Percentiles rank a stretch among this genome's conserved stretches.
Conservation (phyloP, 345 rosid species). For the Hibiscus mutabilis region DNA sequence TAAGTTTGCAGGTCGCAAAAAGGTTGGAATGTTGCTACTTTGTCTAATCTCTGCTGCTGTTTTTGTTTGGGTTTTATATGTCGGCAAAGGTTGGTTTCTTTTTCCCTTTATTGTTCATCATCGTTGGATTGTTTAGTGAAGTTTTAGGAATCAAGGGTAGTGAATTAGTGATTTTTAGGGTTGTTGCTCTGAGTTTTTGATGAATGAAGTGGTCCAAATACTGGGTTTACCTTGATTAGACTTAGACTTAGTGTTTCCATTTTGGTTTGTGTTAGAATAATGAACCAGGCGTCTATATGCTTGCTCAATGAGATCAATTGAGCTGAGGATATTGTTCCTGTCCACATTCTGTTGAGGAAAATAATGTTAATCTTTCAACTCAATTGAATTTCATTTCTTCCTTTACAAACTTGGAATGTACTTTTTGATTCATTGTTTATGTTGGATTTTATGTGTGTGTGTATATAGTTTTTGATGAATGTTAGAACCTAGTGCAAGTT, state of each 20-base stretch:
- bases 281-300: neutral
- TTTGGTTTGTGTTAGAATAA: neutral
- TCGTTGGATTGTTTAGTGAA: neutral
- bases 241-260: neutral
- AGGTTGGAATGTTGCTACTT: slow-evolving; percentile 88
- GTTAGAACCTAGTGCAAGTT: neutral
- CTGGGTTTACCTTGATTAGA: neutral
- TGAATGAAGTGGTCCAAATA: neutral
- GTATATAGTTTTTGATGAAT: neutral
- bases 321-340: too few species aligned
- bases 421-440: neutral
- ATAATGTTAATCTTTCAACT: neutral
- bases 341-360: neutral
- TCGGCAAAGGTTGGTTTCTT: slow-evolving; percentile 72
- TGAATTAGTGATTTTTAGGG: neutral
- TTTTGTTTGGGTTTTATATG: slow-evolving; percentile 71
- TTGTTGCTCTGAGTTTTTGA: neutral
- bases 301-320: neutral
- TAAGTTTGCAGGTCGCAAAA: slow-evolving; percentile 88
- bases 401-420: neutral
- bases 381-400: neutral
- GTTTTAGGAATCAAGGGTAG: neutral
- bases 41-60: slow-evolving; percentile 75
- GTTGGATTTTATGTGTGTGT: neutral
- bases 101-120: neutral